Evolutionary conservation across 257 asterid species (phyloP), one percentile per base, ranked within the genome.

Genomic region (Linaria vulgaris): DNA sequence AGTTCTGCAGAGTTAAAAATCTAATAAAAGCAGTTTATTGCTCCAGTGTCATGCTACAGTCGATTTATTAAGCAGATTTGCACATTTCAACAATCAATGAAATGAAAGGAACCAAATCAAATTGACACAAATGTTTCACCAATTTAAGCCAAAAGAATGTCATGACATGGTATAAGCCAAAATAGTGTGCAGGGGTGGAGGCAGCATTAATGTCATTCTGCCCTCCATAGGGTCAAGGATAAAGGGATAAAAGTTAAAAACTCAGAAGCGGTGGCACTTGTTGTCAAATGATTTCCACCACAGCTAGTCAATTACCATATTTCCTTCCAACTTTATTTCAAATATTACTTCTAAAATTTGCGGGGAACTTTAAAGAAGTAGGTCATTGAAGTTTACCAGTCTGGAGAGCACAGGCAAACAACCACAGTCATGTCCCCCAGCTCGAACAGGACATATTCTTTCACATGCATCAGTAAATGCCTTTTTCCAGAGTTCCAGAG

Each of bases 361-460:
- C 41, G 4, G 21, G 37, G 22, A 34, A 16, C 10, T 25, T 24
- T 9, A 47, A 47, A 47, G 21, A 7, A 3, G 9, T 10, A 47
- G 14, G 20, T 47, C 22, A 47, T 47, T 15, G 54, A 51, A 56
- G 46, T 58, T 65, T 84, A 89, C 97, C 90, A 90, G 78, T 76
- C 72, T 81, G 69, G 95, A 80, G 64, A 87, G 94, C 54, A 81
- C 34, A 60, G 78, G 95, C 71, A 90, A 80, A 68, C 97, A 90
- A 20, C 95, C 95, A 73, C 97, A 90, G 54, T 78, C 80, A 12
- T 87, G 95, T 16, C 94, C 95, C 66, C 73, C 97, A 54, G 91
- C 95, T 68, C 95, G 85, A 75, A 90, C 79, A 61, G 97, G 97
- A 50, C 97, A 90, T 70, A 90, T 90, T 78, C 89, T 83, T 76